Evolutionary conservation across 805 yeast species (phyloP).

Genomic region (Sugiyamaella floridensis): DNA sequence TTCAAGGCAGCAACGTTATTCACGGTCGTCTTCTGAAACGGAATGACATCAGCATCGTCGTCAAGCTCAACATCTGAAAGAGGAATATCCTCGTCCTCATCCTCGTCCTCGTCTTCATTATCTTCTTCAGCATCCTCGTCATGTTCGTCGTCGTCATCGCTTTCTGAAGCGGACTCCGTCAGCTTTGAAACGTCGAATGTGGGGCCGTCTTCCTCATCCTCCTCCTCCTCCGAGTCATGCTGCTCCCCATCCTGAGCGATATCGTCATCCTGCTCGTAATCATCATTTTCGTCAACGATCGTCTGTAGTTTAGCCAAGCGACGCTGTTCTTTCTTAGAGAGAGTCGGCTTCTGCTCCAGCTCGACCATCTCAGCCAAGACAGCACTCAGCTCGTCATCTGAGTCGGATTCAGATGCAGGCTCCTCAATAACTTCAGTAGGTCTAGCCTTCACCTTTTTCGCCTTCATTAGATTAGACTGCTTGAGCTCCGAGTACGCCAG

Average conservation of each 20-base stretch:
- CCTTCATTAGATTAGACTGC: neutral
- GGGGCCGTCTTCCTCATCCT: slow-evolving; percentile 28
- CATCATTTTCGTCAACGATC: slow-evolving; percentile 17
- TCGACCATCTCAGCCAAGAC: slow-evolving; percentile 4
- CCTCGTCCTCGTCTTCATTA: slow-evolving; percentile 49
- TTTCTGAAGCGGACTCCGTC: slow-evolving; percentile 28
- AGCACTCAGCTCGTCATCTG: slow-evolving; percentile 6
- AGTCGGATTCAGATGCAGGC: slow-evolving; percentile 2
- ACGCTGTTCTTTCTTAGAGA: slow-evolving; percentile 18
- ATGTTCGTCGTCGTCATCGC: slow-evolving; percentile 30
- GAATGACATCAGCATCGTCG: slow-evolving; percentile 91
- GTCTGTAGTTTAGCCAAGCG: slow-evolving; percentile 11
- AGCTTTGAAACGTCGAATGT: slow-evolving; percentile 24
- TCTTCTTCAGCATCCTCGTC: slow-evolving; percentile 40
- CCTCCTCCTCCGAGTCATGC: slow-evolving; percentile 15
- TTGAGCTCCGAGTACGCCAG: slow-evolving; percentile 1
- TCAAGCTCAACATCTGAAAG: slow-evolving; percentile 88
- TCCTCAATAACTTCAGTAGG: slow-evolving; percentile 5
- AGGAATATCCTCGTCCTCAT: slow-evolving; percentile 76
- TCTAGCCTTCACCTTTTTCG: neutral
- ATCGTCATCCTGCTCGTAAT: slow-evolving; percentile 29
- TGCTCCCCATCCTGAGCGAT: slow-evolving; percentile 23
- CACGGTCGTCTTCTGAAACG: slow-evolving; percentile 81
- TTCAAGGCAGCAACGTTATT: slow-evolving; percentile 73
- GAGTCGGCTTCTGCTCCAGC: slow-evolving; percentile 4